Conservation (phyloP, 129 eudicot species). For the Flaveria linearis region DNA sequence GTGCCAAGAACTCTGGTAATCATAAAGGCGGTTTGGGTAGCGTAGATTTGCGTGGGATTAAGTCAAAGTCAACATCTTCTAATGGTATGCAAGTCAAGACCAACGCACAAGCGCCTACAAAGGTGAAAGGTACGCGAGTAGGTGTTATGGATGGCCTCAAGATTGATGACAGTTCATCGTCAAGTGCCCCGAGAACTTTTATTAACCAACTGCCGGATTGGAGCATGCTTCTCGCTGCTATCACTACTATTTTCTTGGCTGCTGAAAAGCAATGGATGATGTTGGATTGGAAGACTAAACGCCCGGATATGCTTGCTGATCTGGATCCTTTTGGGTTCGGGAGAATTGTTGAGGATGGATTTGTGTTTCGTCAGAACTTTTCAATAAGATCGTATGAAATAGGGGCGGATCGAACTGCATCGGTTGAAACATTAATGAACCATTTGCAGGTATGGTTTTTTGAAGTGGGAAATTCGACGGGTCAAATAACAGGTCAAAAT, state of each 20-base stretch:
- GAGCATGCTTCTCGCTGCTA: conserved; percentile 99
- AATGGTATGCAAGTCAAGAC: conserved; percentile 67
- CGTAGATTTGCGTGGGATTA: conserved; percentile 57
- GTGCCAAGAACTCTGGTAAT: conserved; percentile 51
- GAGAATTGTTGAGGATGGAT: conserved; percentile 81
- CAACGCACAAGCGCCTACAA: conserved; percentile 81
- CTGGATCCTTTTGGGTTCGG: conserved; percentile 92
- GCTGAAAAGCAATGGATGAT: conserved; percentile 99
- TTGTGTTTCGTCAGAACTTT: conserved; percentile 91
- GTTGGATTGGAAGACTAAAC: conserved; percentile 97
- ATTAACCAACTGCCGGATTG: conserved; percentile 96
- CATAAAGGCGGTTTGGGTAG: conserved; percentile 51
- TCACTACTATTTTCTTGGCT: conserved; percentile 92
- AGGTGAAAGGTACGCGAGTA: conserved; percentile 77
- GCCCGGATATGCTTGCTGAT: conserved; percentile 84
- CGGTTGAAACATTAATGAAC: conserved; percentile 94
- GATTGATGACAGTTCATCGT: conserved; percentile 55
- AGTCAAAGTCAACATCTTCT: conserved; percentile 58
- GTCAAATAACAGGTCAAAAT: neutral
- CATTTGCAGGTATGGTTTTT: conserved; percentile 74
- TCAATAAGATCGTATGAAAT: conserved; percentile 95
- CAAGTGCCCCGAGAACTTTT: conserved; percentile 88
- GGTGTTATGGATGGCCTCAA: conserved; percentile 76
- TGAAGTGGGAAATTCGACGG: neutral
- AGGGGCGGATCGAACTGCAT: conserved; percentile 97